These are phyloP conservation scores for Pseudogymnoascus sp. DNA, from an alignment of 2,329 filamentous ascomycete genomes.

Conservation along the genomic window DNA sequence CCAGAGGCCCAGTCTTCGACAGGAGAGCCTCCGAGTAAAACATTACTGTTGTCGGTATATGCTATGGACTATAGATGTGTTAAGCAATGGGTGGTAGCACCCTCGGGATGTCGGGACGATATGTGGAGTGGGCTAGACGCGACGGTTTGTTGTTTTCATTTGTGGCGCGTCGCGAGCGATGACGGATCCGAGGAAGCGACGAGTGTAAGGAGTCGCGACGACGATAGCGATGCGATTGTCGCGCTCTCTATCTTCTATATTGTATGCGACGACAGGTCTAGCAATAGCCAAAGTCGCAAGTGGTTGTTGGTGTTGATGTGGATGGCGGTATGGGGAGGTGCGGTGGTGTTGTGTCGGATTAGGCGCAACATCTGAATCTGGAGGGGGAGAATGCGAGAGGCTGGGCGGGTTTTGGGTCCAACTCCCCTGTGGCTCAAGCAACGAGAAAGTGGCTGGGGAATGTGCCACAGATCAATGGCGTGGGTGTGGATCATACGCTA, in stretches of 20 bases:
- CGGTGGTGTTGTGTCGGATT: background rate
- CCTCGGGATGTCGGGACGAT: constrained; percentile 4
- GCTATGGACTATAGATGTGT: constrained; percentile 1
- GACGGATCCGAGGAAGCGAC: background rate
- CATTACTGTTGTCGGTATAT: constrained; percentile 45
- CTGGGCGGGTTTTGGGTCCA: constrained; percentile 14
- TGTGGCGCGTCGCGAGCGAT: constrained; percentile 4
- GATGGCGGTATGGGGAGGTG: background rate
- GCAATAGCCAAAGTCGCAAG: background rate
- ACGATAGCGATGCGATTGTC: constrained; percentile 2
- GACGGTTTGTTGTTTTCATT: constrained; percentile 10
- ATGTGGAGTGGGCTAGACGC: constrained; percentile 8
- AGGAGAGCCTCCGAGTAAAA: constrained; percentile 96
- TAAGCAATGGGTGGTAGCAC: constrained; percentile 7
- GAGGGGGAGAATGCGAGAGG: constrained; percentile 15
- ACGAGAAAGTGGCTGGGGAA: background rate
- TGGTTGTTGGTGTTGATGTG: constrained; percentile 4
- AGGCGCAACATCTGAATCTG: constrained; percentile 12
- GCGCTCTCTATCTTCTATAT: background rate
- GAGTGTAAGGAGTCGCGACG: background rate
- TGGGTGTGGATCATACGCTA: background rate
- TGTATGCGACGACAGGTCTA: background rate
- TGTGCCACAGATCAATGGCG: background rate
- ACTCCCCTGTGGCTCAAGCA: constrained; percentile 12
- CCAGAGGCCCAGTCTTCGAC: constrained; percentile 92